Evolutionary conservation across 108 stramenopile species (phyloP).

Genomic region (Cylindrotheca closterium): DNA sequence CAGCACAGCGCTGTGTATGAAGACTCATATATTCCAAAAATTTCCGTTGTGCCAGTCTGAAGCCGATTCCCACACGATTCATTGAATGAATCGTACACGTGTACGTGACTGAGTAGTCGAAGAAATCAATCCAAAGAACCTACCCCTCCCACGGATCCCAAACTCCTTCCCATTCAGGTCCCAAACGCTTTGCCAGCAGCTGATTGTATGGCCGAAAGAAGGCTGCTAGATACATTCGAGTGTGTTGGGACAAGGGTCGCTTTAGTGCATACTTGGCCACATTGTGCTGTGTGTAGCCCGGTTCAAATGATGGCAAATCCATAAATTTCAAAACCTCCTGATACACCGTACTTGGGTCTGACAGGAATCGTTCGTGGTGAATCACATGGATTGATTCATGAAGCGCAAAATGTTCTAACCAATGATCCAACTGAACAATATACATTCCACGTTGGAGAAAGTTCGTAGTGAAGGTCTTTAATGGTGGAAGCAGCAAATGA

Average conservation of each 20-base stretch:
- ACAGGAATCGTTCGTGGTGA: conserved; percentile 15
- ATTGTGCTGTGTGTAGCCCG: conserved; percentile 11
- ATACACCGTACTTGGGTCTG: conserved; percentile 18
- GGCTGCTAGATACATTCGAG: conserved; percentile 18
- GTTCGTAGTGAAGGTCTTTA: conserved; percentile 17
- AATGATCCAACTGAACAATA: conserved; percentile 24
- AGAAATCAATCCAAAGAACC: no score
- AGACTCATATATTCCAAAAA: no score
- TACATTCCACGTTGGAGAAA: conserved; percentile 41
- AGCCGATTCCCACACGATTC: no score
- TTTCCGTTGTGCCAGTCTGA: no score
- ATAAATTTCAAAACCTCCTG: conserved; percentile 14
- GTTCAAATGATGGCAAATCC: conserved; percentile 16
- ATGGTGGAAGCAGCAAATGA: no score
- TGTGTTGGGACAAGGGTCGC: conserved; percentile 1
- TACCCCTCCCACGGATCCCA: conserved; percentile 17
- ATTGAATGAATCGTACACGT: no score
- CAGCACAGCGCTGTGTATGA: no score
- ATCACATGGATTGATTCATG: conserved; percentile 15
- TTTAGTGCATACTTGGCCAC: conserved; percentile 1
- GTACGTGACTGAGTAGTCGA: no score
- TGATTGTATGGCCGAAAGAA: conserved; percentile 37
- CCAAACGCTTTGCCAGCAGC: conserved; percentile 15
- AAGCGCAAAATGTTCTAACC: conserved; percentile 30
- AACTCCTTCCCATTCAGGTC: conserved; percentile 21